Percentiles rank a stretch among this genome's conserved stretches.
These are phyloP conservation scores for Suhomyces anneliseae DNA, from an alignment of 1,139 yeast genomes.

Conservation along the genomic window DNA sequence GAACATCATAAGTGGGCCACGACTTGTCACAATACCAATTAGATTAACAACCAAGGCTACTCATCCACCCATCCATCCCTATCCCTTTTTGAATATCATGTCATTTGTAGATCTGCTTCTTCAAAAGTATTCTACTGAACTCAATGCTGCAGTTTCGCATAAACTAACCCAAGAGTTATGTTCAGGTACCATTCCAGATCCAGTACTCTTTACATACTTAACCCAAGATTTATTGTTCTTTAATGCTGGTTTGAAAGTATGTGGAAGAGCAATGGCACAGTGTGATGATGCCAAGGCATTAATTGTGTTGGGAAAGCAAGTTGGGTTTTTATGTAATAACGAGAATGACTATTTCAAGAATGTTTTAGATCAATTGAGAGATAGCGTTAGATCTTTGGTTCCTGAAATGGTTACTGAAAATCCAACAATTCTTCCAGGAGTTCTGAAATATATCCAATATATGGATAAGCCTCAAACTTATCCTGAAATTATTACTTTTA, in stretches of 20 bases:
- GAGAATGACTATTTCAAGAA: conserved; percentile 50
- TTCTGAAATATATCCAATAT: conserved; percentile 37
- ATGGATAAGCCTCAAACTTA: conserved; percentile 37
- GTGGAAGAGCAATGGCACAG: conserved; percentile 45
- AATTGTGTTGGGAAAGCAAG: conserved; percentile 46
- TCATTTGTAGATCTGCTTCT: conserved; percentile 12
- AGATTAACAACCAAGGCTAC: not conserved
- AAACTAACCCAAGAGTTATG: conserved; percentile 48
- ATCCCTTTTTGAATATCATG: conserved; percentile 1
- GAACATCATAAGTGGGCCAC: too few species aligned
- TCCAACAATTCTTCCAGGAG: conserved; percentile 29
- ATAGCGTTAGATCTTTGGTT: conserved; percentile 17
- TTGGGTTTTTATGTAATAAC: conserved; percentile 49
- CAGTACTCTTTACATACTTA: conserved; percentile 43
- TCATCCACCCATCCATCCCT: not conserved
- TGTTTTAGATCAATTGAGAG: conserved; percentile 32
- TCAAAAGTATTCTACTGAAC: conserved; percentile 23
- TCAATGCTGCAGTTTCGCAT: conserved; percentile 38
- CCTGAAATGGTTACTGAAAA: conserved; percentile 19
- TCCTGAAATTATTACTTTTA: conserved; percentile 44
- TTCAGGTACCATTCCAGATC: conserved; percentile 44
- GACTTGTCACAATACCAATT: too few species aligned
- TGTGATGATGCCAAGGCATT: conserved; percentile 42
- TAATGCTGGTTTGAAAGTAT: conserved; percentile 40
- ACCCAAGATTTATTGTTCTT: conserved; percentile 52